Evolutionary conservation across 148 eudicot species (phyloP), one percentile per base, ranked within the genome.

Genomic region (Beta vulgaris): DNA sequence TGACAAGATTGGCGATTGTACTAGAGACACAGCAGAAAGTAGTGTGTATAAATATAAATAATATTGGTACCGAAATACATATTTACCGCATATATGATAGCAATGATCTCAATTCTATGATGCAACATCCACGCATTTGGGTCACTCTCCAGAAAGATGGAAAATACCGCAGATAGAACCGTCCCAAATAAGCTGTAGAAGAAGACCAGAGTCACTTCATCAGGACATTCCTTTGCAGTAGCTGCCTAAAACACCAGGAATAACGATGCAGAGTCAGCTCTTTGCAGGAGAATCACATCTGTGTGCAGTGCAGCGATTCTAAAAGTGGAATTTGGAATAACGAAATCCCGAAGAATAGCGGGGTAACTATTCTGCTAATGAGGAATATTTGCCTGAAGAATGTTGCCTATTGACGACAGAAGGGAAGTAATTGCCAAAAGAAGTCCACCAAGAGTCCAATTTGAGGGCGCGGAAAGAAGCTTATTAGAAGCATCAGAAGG

Each of bases 101-200:
- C 83, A 43, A 78, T 49, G 35, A 80, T 83, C 84, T 87, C 84
- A 16, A 82, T 78, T 12, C 46, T 75, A 43, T 78, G 53, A 71
- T 78, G 76, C 36, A 78, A 60, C 26, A 63, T 73, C 92, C 92
- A 88, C 9, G 83, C 79, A 34, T 51, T 74, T 44, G 81, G 73
- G 65, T 78, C 79, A 59, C 62, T 78, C 72, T 79, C 88, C 3
- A 78, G 31, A 63, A 86, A 37, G 36, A 85, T 26, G 35, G 88
- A 75, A 54, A 25, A 72, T 42, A 78, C 26, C 42, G 82, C 85
- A 51, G 87, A 70, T 62, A 81, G 83, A n/a, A 82, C 16, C 35
- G 89, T 86, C 73, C 92, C 92, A 70, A 88, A 88, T 29, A 82
- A 67, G 75, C 83, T 79, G 74, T 79, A 87, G 79, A 89, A 85